Base-by-base conservation (phyloP, 345 rosid genomes). In the Alliaria petiolata region DNA sequence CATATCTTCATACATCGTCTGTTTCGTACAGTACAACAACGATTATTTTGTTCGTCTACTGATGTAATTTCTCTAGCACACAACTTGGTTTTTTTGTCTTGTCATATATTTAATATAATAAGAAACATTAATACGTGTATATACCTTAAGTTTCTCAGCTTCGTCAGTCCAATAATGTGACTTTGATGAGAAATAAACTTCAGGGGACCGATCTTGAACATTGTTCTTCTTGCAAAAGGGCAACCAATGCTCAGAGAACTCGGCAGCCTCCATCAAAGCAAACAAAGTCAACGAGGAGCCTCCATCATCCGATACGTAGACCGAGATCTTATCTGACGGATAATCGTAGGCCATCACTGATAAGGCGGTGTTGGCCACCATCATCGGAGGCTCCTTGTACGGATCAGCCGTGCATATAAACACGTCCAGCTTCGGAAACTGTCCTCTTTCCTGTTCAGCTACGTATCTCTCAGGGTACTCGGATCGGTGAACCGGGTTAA, bases 351-450 rank as follows among this genome's bases (percentile, higher is more conserved):
- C 91, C 91, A 92, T 80, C 45, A 84, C 87, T 0, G 98, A 92
- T 56, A 92, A 77, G 7, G 83, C 89, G 1, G 98, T 88, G 83
- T 85, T 90, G 52, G 80, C 93, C 40, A 84, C 90, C 45, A 73
- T 76, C 7, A 85, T 60, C 0, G 98, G 98, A 7, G 96, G 98
- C 74, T 92, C 98, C 76, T 85, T 92, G 79, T 77, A 83, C 0
- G 98, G 98, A 77, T 90, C 97, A 30, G 98, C 95, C 10, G 98
- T 90, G 87, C 97, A 92, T 44, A 92, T 69, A 57, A 90, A 87
- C 74, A 92, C 81, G 34, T 92, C 98, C 35, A 92, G 6, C 10
- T 62, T 81, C 0, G 95, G 97, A 15, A 74, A 81, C n/a, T n/a
- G 0, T 82, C 62, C 85, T n/a, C n/a, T n/a, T n/a, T 83, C 82